A percentile compares a stretch with the other conserved stretches of the same genome.
phyloP scores from a whole-genome alignment of 2,329 filamentous ascomycete genomes.

The Alternaria burnsii region DNA sequence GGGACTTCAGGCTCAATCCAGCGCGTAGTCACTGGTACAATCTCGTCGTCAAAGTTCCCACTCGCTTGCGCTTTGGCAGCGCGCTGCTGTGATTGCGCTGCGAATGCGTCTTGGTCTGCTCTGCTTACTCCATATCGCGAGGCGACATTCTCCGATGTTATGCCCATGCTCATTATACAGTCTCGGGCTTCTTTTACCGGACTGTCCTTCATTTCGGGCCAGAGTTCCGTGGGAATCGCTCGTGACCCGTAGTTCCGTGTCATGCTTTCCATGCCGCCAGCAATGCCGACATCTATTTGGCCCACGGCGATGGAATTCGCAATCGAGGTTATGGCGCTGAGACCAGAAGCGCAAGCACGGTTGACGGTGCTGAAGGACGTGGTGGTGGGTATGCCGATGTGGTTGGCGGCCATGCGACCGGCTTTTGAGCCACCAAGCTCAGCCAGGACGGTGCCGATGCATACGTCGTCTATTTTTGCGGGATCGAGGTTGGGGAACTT shows the following conservation, averaged over 20 bases:
- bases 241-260: constrained; percentile 84
- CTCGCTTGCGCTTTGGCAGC: constrained; percentile 74
- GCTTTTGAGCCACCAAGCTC: constrained; percentile 92
- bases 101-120: constrained; percentile 83
- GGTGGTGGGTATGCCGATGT: constrained; percentile 76
- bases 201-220: constrained; percentile 74
- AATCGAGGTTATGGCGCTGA: constrained; percentile 78
- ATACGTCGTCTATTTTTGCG: constrained; percentile 77
- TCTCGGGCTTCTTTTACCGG: constrained; percentile 75
- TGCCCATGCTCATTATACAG: constrained; percentile 93
- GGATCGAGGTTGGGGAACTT: constrained; percentile 78
- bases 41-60: constrained; percentile 79
- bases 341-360: constrained; percentile 80
- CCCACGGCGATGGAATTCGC: constrained; percentile 79
- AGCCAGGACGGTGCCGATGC: constrained; percentile 86
- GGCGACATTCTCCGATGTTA: constrained; percentile 90
- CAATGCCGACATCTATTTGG: constrained; percentile 77
- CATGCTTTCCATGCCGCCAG: constrained; percentile 96
- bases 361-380: constrained; percentile 88
- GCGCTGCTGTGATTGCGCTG: constrained; percentile 75
- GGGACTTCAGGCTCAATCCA: constrained; percentile 69
- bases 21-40: constrained; percentile 78
- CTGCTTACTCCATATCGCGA: constrained; percentile 75
- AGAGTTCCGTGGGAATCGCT: constrained; percentile 85
- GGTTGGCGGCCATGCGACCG: constrained; percentile 87